Evolutionary conservation across 2,329 filamentous ascomycete species (phyloP), one percentile per base, ranked within the genome.

Genomic region (Aspergillus alliaceus): DNA sequence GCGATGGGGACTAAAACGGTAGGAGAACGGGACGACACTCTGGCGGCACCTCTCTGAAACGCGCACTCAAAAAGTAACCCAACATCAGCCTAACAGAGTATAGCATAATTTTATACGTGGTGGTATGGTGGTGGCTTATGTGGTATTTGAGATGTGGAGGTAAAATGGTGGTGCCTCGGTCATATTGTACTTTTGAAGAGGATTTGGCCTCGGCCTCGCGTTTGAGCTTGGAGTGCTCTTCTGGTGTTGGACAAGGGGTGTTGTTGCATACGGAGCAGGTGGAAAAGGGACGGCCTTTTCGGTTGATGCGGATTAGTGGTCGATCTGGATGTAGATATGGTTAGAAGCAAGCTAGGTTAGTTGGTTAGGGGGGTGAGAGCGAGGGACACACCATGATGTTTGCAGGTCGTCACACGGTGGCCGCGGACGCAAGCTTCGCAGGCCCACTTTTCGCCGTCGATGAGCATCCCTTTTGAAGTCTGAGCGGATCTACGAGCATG

Each of bases 401-500:
- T 91, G 81, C 93, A 98, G 73, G 93, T 96, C 84, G 92, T 96
- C 73, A 97, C 93, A 74, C 93, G 90, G 80, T 98, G 93, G 69
- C 93, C 93, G 77, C 93, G 89, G 73, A 98, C 91, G 79, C 93
- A 97, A 78, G 92, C 92, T 80, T 96, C 90, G 82, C 93, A 98
- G 76, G 93, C 93, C 82, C 86, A 97, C 82, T 97, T 98, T 81
- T 96, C 91, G 76, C 93, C 92, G 83, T 96, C 87, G 78, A 92
- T 90, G 75, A 92, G 82, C 90, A 92, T 93, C 59, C 68, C 69
- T 70, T 62, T 50, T 51, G 12, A 49, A 50, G 48, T 47, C 47
- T 51, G 31, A 53, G 35, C 31, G 37, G 34, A 53, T 29, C 53
- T 25, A 48, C 24, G 29, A 51, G 27, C 53, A 46, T 15, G 48